A percentile compares a stretch with the other conserved stretches of the same genome.
phyloP scores from a whole-genome alignment of 83 land plant genomes.

The Isoetes engelmannii region DNA sequence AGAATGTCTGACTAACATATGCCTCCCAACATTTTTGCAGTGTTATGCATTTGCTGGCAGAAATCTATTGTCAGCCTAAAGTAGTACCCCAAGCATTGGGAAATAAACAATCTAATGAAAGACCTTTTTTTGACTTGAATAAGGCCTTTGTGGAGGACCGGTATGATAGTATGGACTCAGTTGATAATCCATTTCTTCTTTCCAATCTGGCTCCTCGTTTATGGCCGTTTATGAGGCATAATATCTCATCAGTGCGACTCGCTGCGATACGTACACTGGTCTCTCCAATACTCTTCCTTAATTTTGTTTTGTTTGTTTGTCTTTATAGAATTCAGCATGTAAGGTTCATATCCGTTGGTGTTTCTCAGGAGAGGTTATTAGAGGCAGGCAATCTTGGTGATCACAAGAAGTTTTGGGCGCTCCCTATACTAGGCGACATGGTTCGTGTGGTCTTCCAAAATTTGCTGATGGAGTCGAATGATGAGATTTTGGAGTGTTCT shows the following conservation, averaged over 20 bases:
- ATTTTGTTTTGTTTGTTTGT: neutral
- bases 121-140: constrained; percentile 61
- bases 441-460: constrained; percentile 88
- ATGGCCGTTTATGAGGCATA: constrained; percentile 99
- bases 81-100: constrained; percentile 53
- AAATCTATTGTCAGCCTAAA: constrained; percentile 84
- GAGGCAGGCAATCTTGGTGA: constrained; percentile 53
- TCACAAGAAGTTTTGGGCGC: constrained; percentile 54
- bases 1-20: too few relatives aligned
- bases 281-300: neutral
- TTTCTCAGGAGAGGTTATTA: constrained; percentile 71
- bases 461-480: constrained; percentile 79
- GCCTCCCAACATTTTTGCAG: constrained; percentile 36
- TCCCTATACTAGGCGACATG: constrained; percentile 78
- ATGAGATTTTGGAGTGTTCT: constrained; percentile 65
- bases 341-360: neutral
- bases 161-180: constrained; percentile 23
- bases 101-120: constrained; percentile 19
- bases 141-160: constrained; percentile 39
- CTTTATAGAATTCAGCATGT: neutral
- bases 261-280: constrained; percentile 92
- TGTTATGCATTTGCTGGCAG: constrained; percentile 98
- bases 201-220: constrained; percentile 75
- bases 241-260: constrained; percentile 83
- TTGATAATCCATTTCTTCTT: constrained; percentile 54